Evolutionary conservation across 306 rosid species (phyloP), one percentile per base, ranked within the genome.

Genomic region (Cicer arietinum): DNA sequence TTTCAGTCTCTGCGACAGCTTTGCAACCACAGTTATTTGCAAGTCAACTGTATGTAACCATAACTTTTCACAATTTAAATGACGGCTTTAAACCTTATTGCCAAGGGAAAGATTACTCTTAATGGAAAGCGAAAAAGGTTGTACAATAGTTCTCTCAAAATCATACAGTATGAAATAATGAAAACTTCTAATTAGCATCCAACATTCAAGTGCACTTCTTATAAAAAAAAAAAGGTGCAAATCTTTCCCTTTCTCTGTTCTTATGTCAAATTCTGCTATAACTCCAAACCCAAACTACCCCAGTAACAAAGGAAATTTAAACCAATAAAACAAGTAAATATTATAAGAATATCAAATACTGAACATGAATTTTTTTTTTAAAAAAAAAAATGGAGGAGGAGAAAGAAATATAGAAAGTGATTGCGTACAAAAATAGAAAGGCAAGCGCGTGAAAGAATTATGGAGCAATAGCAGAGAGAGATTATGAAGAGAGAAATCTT

Each of bases 61-160:
- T 12, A 58, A 58, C 5, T 25, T 10, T 58, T 11, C 42, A 58
- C 3, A 25, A 58, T 11, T 11, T 25, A 8, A 58, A 58, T 7
- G 9, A 20, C 8, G 11, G 6, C 39, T 18, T 56, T 0, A 56
- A 53, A 6, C 22, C 9, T 41, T 51, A 8, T 10, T 7, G 3
- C 8, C 6, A 37, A 52, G 41, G 60, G 9, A 22, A 41, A 20
- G 3, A 60, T 13, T 44, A 7, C 1, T 5, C 20, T 47, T 1
- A 16, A 44, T 4, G 42, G 50, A 17, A 8, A 44, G 17, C 30
- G 17, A 43, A 72, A 41, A 48, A 30, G 7, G 54, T 42, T 39
- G 62, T 54, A 59, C 0, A 41, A 47, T 60, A 67, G 20, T 71
- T 81, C 53, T 77, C 52, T 65, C 71, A 40, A 53, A 45, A 45